These are phyloP conservation scores for Sporothrix luriei DNA, from an alignment of 2,329 filamentous ascomycete species.

Conservation along the genomic window DNA sequence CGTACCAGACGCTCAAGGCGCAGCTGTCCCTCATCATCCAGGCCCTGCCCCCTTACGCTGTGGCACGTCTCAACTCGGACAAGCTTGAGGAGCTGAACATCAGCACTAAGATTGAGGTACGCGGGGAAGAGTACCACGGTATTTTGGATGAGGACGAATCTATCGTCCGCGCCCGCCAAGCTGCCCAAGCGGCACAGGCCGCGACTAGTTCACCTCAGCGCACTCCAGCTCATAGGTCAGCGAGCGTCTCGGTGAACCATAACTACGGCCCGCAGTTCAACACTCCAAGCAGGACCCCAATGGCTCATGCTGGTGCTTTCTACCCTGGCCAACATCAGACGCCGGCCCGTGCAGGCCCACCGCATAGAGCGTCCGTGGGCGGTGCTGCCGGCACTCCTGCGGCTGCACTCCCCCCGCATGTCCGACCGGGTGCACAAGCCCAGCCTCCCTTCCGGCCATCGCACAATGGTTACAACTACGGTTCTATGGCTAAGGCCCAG, in stretches of 20 bases:
- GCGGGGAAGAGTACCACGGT: conserved; percentile 72
- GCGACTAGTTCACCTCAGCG: conserved; percentile 42
- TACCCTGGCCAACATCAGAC: conserved; percentile 47
- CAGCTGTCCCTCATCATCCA: conserved; percentile 74
- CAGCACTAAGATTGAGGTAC: conserved; percentile 74
- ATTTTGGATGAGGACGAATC: conserved; percentile 82
- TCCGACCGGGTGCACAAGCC: conserved; percentile 40
- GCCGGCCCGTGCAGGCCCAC: conserved; percentile 47
- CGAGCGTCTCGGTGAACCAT: conserved; percentile 47
- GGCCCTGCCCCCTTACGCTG: conserved; percentile 77
- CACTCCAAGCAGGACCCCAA: conserved; percentile 51
- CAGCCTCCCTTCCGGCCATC: conserved; percentile 50
- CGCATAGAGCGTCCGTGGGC: conserved; percentile 46
- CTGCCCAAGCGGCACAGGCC: conserved; percentile 35
- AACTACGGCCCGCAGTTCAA: conserved; percentile 54
- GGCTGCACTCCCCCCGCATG: conserved; percentile 40
- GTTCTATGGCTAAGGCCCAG: conserved; percentile 56
- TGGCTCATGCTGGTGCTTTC: conserved; percentile 43
- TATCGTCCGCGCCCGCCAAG: conserved; percentile 49
- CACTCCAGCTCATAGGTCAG: conserved; percentile 39
- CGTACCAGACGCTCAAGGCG: conserved; percentile 73
- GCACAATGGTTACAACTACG: conserved; percentile 54
- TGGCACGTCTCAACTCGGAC: conserved; percentile 83
- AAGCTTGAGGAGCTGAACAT: conserved; percentile 81
- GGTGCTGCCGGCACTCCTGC: conserved; percentile 23